A percentile compares a stretch with the other conserved stretches of the same genome.
phyloP scores from a whole-genome alignment of 441 rosid genomes.

The Gossypium lobatum region DNA sequence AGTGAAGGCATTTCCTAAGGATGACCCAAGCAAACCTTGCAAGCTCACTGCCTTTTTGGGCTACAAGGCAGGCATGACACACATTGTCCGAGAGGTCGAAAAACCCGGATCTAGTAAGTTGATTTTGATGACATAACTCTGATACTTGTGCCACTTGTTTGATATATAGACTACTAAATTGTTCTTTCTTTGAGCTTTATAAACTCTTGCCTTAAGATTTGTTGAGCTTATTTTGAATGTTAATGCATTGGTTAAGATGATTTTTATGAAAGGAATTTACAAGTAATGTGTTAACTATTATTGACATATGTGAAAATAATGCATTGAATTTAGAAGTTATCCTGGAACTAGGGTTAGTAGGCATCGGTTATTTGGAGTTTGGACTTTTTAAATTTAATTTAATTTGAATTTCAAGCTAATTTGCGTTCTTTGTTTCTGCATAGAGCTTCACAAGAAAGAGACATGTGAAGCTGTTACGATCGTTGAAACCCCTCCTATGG shows the following conservation, averaged over 20 bases:
- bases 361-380: background rate
- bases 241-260: background rate
- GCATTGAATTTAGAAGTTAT: background rate
- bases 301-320: background rate
- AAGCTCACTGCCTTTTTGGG: slow-evolving; percentile 85
- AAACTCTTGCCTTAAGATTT: background rate
- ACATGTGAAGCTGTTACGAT: slow-evolving; percentile 89
- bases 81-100: slow-evolving; percentile 85
- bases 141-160: background rate
- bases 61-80: slow-evolving; percentile 96
- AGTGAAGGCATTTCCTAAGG: slow-evolving; percentile 95
- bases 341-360: background rate
- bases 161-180: background rate
- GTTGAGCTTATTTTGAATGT: background rate
- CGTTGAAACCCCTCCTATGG: slow-evolving; percentile 83
- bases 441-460: slow-evolving; percentile 96
- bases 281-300: background rate
- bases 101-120: slow-evolving; percentile 92
- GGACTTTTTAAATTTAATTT: background rate
- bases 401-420: background rate
- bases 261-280: background rate
- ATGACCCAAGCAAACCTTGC: slow-evolving; percentile 69
- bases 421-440: background rate
- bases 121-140: background rate
- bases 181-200: background rate